Conservation (phyloP, 768 basidiomycete species). For the Boletus huronensis region DNA sequence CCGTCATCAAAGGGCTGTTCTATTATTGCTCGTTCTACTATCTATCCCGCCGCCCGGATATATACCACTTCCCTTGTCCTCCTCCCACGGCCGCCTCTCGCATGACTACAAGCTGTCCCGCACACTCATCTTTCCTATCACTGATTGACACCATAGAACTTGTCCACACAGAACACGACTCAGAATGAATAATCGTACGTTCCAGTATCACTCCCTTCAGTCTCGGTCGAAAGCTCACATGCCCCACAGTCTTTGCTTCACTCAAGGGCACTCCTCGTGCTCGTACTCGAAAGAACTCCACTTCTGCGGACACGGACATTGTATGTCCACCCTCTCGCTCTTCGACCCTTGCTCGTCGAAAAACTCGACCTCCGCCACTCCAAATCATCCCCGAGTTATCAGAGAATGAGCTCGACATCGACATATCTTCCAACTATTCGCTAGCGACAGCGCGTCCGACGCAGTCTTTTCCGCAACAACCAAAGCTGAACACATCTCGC, state of each 20-base stretch:
- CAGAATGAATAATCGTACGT: slow-evolving; percentile 26
- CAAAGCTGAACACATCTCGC: slow-evolving; percentile 12
- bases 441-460: slow-evolving; percentile 21
- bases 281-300: slow-evolving; percentile 19
- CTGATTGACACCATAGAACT: background rate
- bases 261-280: slow-evolving; percentile 26
- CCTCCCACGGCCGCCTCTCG: background rate
- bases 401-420: slow-evolving; percentile 14
- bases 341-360: slow-evolving; percentile 5
- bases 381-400: slow-evolving; percentile 32
- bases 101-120: background rate
- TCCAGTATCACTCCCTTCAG: background rate
- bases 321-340: slow-evolving; percentile 5
- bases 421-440: slow-evolving; percentile 2
- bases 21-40: slow-evolving; percentile 21
- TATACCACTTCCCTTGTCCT: slow-evolving; percentile 14
- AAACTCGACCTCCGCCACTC: slow-evolving; percentile 27
- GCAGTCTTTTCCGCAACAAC: background rate
- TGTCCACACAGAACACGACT: slow-evolving; percentile 2
- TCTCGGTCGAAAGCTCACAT: background rate
- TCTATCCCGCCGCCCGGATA: slow-evolving; percentile 7
- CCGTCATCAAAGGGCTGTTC: slow-evolving; percentile 6
- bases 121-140: background rate
- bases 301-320: slow-evolving; percentile 8
- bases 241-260: slow-evolving; percentile 23